Percentiles rank a stretch among this genome's conserved stretches.
Evolutionary conservation across 768 basidiomycete genomes (phyloP).

Genomic region (Suillus sp.): DNA sequence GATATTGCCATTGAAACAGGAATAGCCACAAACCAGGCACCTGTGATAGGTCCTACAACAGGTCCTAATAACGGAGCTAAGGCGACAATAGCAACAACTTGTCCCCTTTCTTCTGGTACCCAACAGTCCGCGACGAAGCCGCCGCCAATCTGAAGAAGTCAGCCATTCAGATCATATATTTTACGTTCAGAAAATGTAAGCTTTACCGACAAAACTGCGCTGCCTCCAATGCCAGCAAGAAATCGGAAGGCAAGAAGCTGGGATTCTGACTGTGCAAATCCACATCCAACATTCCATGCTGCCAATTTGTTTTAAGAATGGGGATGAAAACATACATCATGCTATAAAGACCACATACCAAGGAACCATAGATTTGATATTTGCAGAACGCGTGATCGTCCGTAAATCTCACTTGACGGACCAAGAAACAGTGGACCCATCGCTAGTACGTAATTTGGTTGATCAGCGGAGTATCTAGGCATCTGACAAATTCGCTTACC

Average conservation of each 20-base stretch:
- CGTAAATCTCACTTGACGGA: constrained; percentile 72
- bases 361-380: constrained; percentile 65
- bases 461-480: neutral
- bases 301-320: constrained; percentile 2
- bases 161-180: neutral
- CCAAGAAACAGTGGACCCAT: constrained; percentile 45
- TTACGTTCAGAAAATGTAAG: too few species aligned
- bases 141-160: constrained; percentile 52
- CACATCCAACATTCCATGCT: constrained; percentile 66
- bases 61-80: constrained; percentile 70
- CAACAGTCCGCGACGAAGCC: constrained; percentile 65
- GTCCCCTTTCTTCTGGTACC: constrained; percentile 60
- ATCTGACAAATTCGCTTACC: constrained; percentile 38
- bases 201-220: constrained; percentile 58
- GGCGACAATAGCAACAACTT: constrained; percentile 63
- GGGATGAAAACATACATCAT: neutral
- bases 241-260: constrained; percentile 72
- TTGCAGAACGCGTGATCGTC: constrained; percentile 65
- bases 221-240: constrained; percentile 70
- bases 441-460: constrained; percentile 9
- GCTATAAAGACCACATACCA: constrained; percentile 37
- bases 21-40: constrained; percentile 48
- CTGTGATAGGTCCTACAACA: constrained; percentile 61
- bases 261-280: constrained; percentile 58
- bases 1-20: neutral